These are phyloP conservation scores for Phoma herbarum DNA, from an alignment of 2,329 filamentous ascomycete genomes.

Conservation along the genomic window DNA sequence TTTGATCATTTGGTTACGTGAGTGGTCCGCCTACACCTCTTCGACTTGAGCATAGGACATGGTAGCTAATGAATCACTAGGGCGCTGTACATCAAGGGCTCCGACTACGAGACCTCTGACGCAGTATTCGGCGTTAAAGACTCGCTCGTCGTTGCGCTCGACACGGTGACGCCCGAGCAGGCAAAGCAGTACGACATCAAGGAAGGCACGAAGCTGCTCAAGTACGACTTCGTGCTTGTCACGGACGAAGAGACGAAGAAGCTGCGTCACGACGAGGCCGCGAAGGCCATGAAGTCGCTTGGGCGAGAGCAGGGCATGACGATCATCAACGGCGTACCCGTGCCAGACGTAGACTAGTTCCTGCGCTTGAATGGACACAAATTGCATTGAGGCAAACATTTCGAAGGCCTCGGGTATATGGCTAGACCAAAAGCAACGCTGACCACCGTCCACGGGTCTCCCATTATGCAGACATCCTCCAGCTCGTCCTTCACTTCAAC, in stretches of 20 bases:
- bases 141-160: conserved; percentile 64
- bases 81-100: conserved; percentile 78
- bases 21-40: conserved; percentile 46
- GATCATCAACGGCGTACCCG: conserved; percentile 77
- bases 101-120: conserved; percentile 83
- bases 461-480: neutral
- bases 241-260: conserved; percentile 72
- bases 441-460: neutral
- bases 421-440: neutral
- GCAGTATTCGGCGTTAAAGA: conserved; percentile 89
- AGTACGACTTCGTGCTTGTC: conserved; percentile 81
- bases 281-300: conserved; percentile 71
- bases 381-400: conserved; percentile 12
- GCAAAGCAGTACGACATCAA: conserved; percentile 63
- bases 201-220: conserved; percentile 70
- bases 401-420: conserved; percentile 13
- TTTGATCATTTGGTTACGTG: conserved; percentile 83
- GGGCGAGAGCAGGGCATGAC: conserved; percentile 70
- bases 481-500: conserved; percentile 11
- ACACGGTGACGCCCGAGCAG: conserved; percentile 38
- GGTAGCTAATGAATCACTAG: conserved; percentile 51
- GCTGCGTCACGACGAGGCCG: conserved; percentile 72
- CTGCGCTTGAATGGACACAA: neutral
- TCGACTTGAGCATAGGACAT: no score
- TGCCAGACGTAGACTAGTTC: conserved; percentile 70